phyloP scores from a whole-genome alignment of 164 flowering plant species.

The Stephania japonica region DNA sequence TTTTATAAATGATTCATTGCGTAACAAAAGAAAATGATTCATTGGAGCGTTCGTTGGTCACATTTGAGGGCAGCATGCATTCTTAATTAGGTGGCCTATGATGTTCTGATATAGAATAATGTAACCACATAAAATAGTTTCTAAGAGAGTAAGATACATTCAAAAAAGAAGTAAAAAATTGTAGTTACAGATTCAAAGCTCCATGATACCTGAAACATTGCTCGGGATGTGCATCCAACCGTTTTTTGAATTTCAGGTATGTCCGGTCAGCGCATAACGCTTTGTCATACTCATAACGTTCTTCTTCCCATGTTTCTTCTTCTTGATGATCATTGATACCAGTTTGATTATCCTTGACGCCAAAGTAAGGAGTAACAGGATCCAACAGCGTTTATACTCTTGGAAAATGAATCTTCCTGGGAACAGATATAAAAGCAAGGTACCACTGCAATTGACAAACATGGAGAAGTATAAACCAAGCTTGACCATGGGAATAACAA shows the following conservation, averaged over 20 bases:
- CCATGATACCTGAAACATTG: conserved; percentile 83
- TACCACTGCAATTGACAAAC: conserved; percentile 54
- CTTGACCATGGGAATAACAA: not conserved
- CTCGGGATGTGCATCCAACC: conserved; percentile 68
- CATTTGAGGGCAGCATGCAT: not conserved
- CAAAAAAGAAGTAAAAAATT: not conserved
- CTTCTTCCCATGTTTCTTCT: conserved; percentile 70
- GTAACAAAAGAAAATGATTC: not conserved
- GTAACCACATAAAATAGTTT: not conserved
- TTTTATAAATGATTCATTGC: too few relatives aligned
- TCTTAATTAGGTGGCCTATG: not conserved
- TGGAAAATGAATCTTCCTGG: conserved; percentile 40
- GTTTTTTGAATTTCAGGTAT: conserved; percentile 86
- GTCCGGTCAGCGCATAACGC: conserved; percentile 79
- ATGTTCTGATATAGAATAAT: not conserved
- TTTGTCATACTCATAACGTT: conserved; percentile 78
- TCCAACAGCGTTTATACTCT: conserved; percentile 23
- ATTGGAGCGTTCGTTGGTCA: not conserved
- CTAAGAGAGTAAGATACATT: not conserved
- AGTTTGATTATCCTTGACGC: conserved; percentile 32
- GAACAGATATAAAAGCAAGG: conserved; percentile 82
- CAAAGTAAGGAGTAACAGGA: conserved; percentile 40
- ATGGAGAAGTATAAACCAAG: conserved; percentile 9
- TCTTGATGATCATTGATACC: conserved; percentile 28
- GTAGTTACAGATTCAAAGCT: not conserved